Base-by-base conservation (phyloP, 192 early-diverging fungal genomes). In the Rhizophagus prolifer region DNA sequence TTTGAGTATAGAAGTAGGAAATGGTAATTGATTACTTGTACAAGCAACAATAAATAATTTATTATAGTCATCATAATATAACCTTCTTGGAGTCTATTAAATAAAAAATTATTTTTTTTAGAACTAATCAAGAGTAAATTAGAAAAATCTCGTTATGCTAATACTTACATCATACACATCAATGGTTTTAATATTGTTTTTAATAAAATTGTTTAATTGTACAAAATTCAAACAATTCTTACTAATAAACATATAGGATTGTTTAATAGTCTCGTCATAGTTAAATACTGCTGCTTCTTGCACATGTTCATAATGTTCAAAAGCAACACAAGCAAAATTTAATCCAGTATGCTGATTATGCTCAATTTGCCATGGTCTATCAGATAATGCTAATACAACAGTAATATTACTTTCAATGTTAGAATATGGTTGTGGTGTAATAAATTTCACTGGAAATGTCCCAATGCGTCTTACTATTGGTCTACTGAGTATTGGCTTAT, bases 251-350 rank as follows among this genome's bases (percentile, higher is more conserved):
- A 72, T 72, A 58, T 72, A 72, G 9, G 26, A 23, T 26, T 72
- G 47, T 10, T 12, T 26, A 41, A 72, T 23, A 72, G 46, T n/a
- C 5, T 21, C 47, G 16, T 72, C 46, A 58, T 28, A 28, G 16
- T 54, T 54, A 19, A 34, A 28, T n/a, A 23, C 16, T 6, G 70
- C 70, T 26, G 46, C 70, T 50, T 72, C 31, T 41, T 47, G 25
- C 28, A 72, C 70, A 72, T 72, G 44, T 36, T 72, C 70, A 72
- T 72, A 72, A 72, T 72, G 46, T 50, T 72, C 47, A 50, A 72
- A 58, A 9, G 70, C 70, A 28, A 72, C 54, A 26, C 70, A 72
- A 30, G 38, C 21, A 72, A 58, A 72, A 31, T 34, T 34, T 19
- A 72, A 58, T 9, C 54, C 54, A 9, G 44, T 58, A 72, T 58